Conservation (phyloP, 2,329 filamentous ascomycete genomes). For the Delphinella strobiligena region DNA sequence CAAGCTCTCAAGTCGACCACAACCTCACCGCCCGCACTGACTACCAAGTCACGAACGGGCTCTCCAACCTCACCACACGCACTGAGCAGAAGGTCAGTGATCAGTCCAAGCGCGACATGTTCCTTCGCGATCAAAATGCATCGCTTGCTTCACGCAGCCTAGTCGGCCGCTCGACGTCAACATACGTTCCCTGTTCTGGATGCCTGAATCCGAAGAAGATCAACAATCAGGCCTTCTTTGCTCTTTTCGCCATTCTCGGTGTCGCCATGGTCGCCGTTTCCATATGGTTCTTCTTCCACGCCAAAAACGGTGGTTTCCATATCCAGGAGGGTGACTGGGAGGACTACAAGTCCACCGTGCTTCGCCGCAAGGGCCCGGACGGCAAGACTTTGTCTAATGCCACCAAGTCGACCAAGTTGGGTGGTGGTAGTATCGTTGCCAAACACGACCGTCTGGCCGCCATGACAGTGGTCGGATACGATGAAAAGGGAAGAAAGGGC, state of each 20-base stretch:
- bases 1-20: background rate
- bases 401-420: constrained; percentile 69
- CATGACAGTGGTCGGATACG: constrained; percentile 29
- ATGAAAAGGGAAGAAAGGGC: constrained; percentile 31
- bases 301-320: constrained; percentile 86
- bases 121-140: background rate
- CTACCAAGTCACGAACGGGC: too few species aligned
- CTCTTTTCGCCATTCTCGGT: constrained; percentile 75
- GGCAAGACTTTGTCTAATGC: constrained; percentile 75
- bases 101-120: background rate
- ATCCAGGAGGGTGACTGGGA: constrained; percentile 87
- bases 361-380: constrained; percentile 79
- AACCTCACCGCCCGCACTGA: background rate
- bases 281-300: constrained; percentile 99
- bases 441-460: constrained; percentile 23
- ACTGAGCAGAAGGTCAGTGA: background rate
- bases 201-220: constrained; percentile 22
- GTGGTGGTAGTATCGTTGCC: constrained; percentile 64
- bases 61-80: background rate
- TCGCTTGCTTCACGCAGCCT: constrained; percentile 1
- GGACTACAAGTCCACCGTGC: constrained; percentile 91
- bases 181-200: constrained; percentile 7
- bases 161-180: constrained; percentile 3
- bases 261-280: constrained; percentile 58
- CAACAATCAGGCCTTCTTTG: constrained; percentile 56